Evolutionary conservation across 441 rosid species (phyloP).

Genomic region (Erysimum pusillum): DNA sequence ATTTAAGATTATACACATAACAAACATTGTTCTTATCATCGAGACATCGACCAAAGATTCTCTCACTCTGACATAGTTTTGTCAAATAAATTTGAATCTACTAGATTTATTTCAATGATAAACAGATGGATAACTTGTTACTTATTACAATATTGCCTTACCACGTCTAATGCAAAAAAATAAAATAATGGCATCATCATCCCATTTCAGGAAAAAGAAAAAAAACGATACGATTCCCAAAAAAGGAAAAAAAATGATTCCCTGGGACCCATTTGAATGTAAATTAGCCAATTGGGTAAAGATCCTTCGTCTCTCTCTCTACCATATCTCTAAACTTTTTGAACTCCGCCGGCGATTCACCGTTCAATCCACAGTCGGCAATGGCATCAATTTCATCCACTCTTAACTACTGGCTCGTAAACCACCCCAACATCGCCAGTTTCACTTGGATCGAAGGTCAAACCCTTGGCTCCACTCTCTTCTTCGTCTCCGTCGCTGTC

Average conservation of each 20-base stretch:
- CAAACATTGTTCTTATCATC: not conserved
- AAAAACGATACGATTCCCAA: not conserved
- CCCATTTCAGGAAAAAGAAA: too few relatives aligned
- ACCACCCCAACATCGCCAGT: slow-evolving; percentile 64
- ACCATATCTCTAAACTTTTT: not conserved
- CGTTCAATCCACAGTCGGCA: not conserved
- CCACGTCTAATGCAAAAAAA: too few relatives aligned
- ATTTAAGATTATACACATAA: not conserved
- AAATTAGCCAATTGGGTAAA: not conserved
- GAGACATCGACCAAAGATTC: too few relatives aligned
- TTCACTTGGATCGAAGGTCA: slow-evolving; percentile 69
- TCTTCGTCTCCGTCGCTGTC: slow-evolving; percentile 54
- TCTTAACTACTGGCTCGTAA: slow-evolving; percentile 67
- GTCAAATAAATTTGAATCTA: too few relatives aligned
- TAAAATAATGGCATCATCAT: too few relatives aligned
- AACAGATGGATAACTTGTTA: too few relatives aligned
- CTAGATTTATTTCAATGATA: too few relatives aligned
- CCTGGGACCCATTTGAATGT: not conserved
- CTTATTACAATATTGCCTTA: too few relatives aligned
- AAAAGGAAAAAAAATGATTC: not conserved
- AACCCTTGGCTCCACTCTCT: slow-evolving; percentile 72
- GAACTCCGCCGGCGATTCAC: not conserved
- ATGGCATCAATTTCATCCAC: slow-evolving; percentile 40
- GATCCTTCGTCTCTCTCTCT: not conserved
- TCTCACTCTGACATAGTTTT: too few relatives aligned